Percentiles rank a stretch among this genome's conserved stretches.
phyloP scores from a whole-genome alignment of 305 asterid species.

The Fraxinus sp. region DNA sequence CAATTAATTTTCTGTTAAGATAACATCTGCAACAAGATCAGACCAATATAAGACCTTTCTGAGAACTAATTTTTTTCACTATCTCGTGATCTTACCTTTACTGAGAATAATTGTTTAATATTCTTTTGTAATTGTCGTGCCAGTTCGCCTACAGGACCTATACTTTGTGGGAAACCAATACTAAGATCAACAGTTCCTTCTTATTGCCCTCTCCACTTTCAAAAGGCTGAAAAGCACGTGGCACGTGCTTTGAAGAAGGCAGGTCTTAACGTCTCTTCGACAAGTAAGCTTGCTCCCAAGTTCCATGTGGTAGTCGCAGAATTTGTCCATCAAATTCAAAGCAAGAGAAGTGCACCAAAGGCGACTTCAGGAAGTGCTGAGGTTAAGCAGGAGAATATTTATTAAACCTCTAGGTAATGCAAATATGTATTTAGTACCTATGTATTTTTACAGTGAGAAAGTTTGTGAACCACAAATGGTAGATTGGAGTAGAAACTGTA shows the following conservation, averaged over 20 bases:
- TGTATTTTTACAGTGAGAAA: slow-evolving; percentile 8
- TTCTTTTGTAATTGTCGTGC: slow-evolving; percentile 9
- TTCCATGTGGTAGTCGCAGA: slow-evolving; percentile 49
- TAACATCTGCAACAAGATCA: neutral
- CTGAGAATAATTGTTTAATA: neutral
- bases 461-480: slow-evolving; percentile 11
- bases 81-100: neutral
- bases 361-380: slow-evolving; percentile 28
- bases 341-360: slow-evolving; percentile 50
- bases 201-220: slow-evolving; percentile 55
- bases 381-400: slow-evolving; percentile 37
- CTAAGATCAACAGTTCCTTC: slow-evolving; percentile 52
- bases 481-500: slow-evolving; percentile 10
- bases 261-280: slow-evolving; percentile 43
- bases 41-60: neutral
- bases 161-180: slow-evolving; percentile 56
- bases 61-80: neutral
- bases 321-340: slow-evolving; percentile 45
- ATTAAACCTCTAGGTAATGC: slow-evolving; percentile 29
- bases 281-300: slow-evolving; percentile 50
- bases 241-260: slow-evolving; percentile 53
- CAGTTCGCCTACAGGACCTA: slow-evolving; percentile 56
- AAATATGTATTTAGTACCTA: slow-evolving; percentile 6
- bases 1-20: neutral
- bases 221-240: slow-evolving; percentile 50